Percentiles rank a stretch among this genome's conserved stretches.
phyloP scores from a whole-genome alignment of 495 filamentous ascomycete genomes.

The Cladorrhinum samala region DNA sequence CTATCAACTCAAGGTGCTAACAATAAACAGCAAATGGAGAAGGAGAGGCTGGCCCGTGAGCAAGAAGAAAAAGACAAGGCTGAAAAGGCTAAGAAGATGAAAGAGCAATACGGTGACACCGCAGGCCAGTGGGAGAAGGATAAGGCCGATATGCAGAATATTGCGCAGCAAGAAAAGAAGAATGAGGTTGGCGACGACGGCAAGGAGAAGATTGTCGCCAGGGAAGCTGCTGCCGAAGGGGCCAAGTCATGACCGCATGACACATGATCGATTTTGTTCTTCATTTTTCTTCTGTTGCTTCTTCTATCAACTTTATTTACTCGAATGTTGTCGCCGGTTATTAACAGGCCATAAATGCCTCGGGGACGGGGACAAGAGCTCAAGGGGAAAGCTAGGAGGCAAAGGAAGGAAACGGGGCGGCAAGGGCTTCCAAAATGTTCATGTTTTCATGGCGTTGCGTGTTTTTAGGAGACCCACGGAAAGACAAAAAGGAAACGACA shows the following conservation, averaged over 20 bases:
- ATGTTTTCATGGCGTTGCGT: conserved; percentile 5
- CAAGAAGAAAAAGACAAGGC: conserved; percentile 64
- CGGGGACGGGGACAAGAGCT: background rate
- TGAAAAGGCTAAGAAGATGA: conserved; percentile 59
- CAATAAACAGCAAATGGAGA: conserved; percentile 67
- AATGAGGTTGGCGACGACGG: conserved; percentile 16
- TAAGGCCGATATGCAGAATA: conserved; percentile 64
- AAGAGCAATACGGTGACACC: conserved; percentile 63
- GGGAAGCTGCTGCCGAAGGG: conserved; percentile 3
- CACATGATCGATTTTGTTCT: background rate
- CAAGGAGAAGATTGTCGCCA: conserved; percentile 10
- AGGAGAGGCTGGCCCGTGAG: conserved; percentile 67
- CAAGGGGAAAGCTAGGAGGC: background rate
- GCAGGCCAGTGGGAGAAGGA: conserved; percentile 77
- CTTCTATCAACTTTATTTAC: background rate
- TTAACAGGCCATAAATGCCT: background rate
- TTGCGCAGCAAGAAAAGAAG: conserved; percentile 51
- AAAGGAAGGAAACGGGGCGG: too few species aligned
- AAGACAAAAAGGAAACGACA: conserved; percentile 13
- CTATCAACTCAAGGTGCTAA: conserved; percentile 13
- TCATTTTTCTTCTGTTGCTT: conserved; percentile 1
- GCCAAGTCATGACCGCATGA: conserved; percentile 7
- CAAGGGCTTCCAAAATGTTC: too few species aligned
- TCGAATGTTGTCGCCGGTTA: background rate
- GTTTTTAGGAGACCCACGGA: conserved; percentile 10